Evolutionary conservation across 495 filamentous ascomycete genomes (phyloP).

Genomic region (Aspergillus heteromorphus): DNA sequence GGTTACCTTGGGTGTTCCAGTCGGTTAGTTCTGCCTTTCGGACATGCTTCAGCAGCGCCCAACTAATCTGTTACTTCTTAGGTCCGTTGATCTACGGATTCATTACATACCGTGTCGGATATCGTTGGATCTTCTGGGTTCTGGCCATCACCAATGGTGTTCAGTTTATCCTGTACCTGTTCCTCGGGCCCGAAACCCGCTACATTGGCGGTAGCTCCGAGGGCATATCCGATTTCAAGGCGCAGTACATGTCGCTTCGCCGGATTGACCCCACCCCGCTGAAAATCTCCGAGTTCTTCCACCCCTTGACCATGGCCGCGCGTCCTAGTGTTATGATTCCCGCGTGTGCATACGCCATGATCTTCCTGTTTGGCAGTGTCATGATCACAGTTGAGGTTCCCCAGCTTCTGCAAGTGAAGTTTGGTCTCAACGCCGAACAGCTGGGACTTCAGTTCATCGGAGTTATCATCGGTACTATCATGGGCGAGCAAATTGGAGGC

Average conservation of each 20-base stretch:
- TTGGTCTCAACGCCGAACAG: slow-evolving; percentile 47
- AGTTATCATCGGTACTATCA: slow-evolving; percentile 49
- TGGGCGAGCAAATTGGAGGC: slow-evolving; percentile 54
- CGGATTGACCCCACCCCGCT: slow-evolving; percentile 48
- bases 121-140: slow-evolving; percentile 42
- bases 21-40: slow-evolving; percentile 20
- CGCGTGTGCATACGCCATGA: slow-evolving; percentile 46
- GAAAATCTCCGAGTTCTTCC: slow-evolving; percentile 39
- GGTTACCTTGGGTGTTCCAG: slow-evolving; percentile 40
- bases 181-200: slow-evolving; percentile 51
- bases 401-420: slow-evolving; percentile 45
- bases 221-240: slow-evolving; percentile 26
- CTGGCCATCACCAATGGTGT: slow-evolving; percentile 45
- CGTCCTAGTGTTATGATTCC: slow-evolving; percentile 43
- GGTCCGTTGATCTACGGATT: slow-evolving; percentile 47
- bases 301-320: slow-evolving; percentile 34
- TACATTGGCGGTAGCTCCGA: slow-evolving; percentile 34
- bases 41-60: neutral
- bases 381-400: slow-evolving; percentile 49
- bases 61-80: neutral
- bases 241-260: slow-evolving; percentile 36
- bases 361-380: slow-evolving; percentile 47
- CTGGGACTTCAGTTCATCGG: slow-evolving; percentile 50
- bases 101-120: slow-evolving; percentile 37
- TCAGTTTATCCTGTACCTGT: slow-evolving; percentile 49